Evolutionary conservation across 208 protist species (phyloP).

Genomic region (Crithidia thermophila): DNA sequence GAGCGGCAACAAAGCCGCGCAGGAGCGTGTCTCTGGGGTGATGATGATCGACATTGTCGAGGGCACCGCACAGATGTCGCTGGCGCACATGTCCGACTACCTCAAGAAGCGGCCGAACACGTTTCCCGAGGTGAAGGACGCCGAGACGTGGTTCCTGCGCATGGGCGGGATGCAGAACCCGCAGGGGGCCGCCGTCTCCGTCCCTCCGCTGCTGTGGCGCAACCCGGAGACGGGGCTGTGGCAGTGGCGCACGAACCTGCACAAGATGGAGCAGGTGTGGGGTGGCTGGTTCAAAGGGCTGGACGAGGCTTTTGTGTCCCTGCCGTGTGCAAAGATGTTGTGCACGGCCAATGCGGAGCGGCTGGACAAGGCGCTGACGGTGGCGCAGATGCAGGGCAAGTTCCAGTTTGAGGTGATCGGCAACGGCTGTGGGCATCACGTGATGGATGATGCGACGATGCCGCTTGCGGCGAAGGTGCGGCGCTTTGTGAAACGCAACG

Average conservation of each 20-base stretch:
- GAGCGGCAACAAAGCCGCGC: slow-evolving; percentile 27
- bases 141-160: slow-evolving; percentile 79
- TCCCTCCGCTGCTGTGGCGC: slow-evolving; percentile 71
- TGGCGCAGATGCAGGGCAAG: slow-evolving; percentile 95
- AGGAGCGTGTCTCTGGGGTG: slow-evolving; percentile 53
- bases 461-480: slow-evolving; percentile 56
- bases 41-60: slow-evolving; percentile 92
- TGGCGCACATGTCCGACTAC: slow-evolving; percentile 84
- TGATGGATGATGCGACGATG: slow-evolving; percentile 90
- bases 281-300: slow-evolving; percentile 88
- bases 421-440: slow-evolving; percentile 86
- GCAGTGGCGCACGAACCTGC: slow-evolving; percentile 79
- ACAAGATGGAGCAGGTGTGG: slow-evolving; percentile 75
- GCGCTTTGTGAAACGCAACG: slow-evolving; percentile 65
- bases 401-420: slow-evolving; percentile 93
- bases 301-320: slow-evolving; percentile 74
- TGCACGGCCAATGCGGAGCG: slow-evolving; percentile 87
- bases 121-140: slow-evolving; percentile 69
- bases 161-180: slow-evolving; percentile 73
- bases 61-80: slow-evolving; percentile 81
- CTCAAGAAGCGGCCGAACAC: slow-evolving; percentile 64
- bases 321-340: slow-evolving; percentile 87
- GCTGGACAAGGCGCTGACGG: slow-evolving; percentile 87
- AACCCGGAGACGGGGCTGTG: slow-evolving; percentile 33
- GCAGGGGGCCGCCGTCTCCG: slow-evolving; percentile 63